A percentile compares a stretch with the other conserved stretches of the same genome.
These are phyloP conservation scores for Staphylotrichum tortipilum DNA, from an alignment of 495 filamentous ascomycete genomes.

Conservation along the genomic window DNA sequence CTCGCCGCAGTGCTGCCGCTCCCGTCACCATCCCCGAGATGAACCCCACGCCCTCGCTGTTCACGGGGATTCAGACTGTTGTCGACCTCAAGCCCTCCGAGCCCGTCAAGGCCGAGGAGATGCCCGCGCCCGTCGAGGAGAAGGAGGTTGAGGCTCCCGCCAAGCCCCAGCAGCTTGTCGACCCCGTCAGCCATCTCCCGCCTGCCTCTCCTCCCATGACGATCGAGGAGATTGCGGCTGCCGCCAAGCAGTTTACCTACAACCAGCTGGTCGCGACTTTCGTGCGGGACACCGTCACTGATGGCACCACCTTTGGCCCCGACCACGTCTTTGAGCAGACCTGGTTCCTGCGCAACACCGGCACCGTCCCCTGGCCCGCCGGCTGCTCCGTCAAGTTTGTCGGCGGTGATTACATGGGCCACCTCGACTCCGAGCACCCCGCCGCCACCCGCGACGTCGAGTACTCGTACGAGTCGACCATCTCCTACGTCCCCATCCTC, in stretches of 20 bases:
- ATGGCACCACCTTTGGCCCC: slow-evolving; percentile 63
- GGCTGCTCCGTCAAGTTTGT: slow-evolving; percentile 87
- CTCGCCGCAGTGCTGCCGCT: slow-evolving; percentile 21
- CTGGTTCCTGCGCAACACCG: slow-evolving; percentile 86
- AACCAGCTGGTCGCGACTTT: slow-evolving; percentile 61
- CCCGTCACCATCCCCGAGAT: slow-evolving; percentile 48
- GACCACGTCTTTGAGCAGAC: slow-evolving; percentile 74
- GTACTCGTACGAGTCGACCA: slow-evolving; percentile 70
- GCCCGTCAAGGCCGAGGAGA: slow-evolving; percentile 25
- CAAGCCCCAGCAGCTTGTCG: slow-evolving; percentile 11
- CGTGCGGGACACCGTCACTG: slow-evolving; percentile 64
- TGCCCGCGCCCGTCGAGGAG: slow-evolving; percentile 19
- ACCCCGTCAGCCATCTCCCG: no score
- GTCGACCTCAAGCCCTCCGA: slow-evolving; percentile 60
- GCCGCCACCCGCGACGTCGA: slow-evolving; percentile 62
- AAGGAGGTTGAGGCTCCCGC: slow-evolving; percentile 16
- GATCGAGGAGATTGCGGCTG: slow-evolving; percentile 11
- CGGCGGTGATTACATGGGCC: slow-evolving; percentile 91
- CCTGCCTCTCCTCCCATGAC: no score
- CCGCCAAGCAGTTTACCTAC: slow-evolving; percentile 10
- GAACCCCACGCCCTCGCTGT: slow-evolving; percentile 40
- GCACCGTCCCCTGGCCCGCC: slow-evolving; percentile 69
- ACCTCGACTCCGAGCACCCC: slow-evolving; percentile 68
- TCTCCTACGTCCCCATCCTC: slow-evolving; percentile 56
- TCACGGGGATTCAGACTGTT: slow-evolving; percentile 61